phyloP scores from a whole-genome alignment of 2,329 filamentous ascomycete species.

The Colletotrichum sansevieriae region DNA sequence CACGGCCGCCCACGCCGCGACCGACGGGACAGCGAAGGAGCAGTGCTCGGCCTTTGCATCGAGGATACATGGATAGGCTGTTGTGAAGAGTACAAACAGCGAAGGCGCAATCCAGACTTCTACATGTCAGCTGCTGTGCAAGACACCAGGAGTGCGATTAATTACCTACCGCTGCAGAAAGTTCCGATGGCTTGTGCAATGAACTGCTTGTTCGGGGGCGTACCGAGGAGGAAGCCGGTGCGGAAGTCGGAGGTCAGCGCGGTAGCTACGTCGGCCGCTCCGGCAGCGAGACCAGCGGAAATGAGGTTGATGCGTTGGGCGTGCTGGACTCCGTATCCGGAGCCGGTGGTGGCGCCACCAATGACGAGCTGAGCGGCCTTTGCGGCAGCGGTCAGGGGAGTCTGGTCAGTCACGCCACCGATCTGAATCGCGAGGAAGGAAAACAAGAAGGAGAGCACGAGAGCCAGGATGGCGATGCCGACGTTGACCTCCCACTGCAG shows the following conservation, averaged over 20 bases:
- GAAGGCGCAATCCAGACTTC: slow-evolving; percentile 61
- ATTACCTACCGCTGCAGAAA: slow-evolving; percentile 65
- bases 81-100: slow-evolving; percentile 71
- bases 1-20: slow-evolving; percentile 72
- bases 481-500: slow-evolving; percentile 69
- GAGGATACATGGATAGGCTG: slow-evolving; percentile 73
- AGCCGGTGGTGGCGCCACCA: slow-evolving; percentile 67
- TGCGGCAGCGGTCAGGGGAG: slow-evolving; percentile 74
- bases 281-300: slow-evolving; percentile 63
- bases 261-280: slow-evolving; percentile 60
- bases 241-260: slow-evolving; percentile 70
- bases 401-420: slow-evolving; percentile 70
- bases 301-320: slow-evolving; percentile 61
- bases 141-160: no score
- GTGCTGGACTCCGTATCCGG: slow-evolving; percentile 59
- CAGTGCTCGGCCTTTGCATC: slow-evolving; percentile 60
- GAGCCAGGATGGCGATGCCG: slow-evolving; percentile 68
- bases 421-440: slow-evolving; percentile 73
- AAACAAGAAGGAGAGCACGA: slow-evolving; percentile 71
- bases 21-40: slow-evolving; percentile 68
- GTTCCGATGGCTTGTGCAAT: slow-evolving; percentile 69
- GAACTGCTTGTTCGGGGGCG: slow-evolving; percentile 71
- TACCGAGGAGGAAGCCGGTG: slow-evolving; percentile 71
- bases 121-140: no score
- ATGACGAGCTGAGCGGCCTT: slow-evolving; percentile 77